Percentiles rank a stretch among this genome's conserved stretches.
Evolutionary conservation across 805 yeast species (phyloP).

Genomic region (Jamesozyma rosinii): DNA sequence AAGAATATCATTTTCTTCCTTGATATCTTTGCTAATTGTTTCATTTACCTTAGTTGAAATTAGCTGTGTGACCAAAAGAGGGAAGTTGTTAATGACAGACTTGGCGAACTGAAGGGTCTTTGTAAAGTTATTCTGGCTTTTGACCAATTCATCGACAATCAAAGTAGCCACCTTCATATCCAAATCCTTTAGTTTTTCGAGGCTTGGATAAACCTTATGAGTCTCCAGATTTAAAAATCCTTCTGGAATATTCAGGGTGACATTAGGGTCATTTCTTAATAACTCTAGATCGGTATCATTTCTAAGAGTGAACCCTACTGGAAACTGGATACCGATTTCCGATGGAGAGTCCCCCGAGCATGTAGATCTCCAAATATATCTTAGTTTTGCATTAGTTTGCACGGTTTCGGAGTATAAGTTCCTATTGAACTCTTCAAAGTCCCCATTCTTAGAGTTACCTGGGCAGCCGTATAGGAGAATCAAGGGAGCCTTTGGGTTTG

Average conservation of each 20-base stretch:
- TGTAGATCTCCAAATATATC: constrained; percentile 71
- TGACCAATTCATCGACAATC: constrained; percentile 33
- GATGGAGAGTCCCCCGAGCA: constrained; percentile 13
- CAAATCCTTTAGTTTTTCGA: constrained; percentile 30
- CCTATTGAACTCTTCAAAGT: constrained; percentile 48
- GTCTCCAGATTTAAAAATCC: constrained; percentile 41
- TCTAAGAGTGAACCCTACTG: constrained; percentile 23
- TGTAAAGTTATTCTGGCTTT: constrained; percentile 27
- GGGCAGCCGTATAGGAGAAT: constrained; percentile 63
- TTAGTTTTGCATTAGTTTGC: constrained; percentile 45
- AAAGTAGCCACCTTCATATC: constrained; percentile 64
- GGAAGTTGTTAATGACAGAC: constrained; percentile 34
- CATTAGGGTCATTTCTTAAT: constrained; percentile 30
- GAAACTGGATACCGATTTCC: constrained; percentile 11
- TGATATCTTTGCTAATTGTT: constrained; percentile 5
- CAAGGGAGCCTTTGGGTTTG: constrained; percentile 38
- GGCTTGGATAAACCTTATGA: constrained; percentile 10
- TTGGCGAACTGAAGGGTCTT: constrained; percentile 29
- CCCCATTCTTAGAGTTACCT: constrained; percentile 33
- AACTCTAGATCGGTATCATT: constrained; percentile 29
- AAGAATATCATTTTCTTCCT: constrained; percentile 10
- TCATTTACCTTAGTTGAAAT: constrained; percentile 5
- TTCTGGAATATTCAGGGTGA: constrained; percentile 8
- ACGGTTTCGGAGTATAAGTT: constrained; percentile 50
- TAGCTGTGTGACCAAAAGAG: constrained; percentile 23